Percentiles rank a stretch among this genome's conserved stretches.
These are phyloP conservation scores for Nymphaea thermarum DNA, from an alignment of 164 flowering plant genomes.

Conservation along the genomic window DNA sequence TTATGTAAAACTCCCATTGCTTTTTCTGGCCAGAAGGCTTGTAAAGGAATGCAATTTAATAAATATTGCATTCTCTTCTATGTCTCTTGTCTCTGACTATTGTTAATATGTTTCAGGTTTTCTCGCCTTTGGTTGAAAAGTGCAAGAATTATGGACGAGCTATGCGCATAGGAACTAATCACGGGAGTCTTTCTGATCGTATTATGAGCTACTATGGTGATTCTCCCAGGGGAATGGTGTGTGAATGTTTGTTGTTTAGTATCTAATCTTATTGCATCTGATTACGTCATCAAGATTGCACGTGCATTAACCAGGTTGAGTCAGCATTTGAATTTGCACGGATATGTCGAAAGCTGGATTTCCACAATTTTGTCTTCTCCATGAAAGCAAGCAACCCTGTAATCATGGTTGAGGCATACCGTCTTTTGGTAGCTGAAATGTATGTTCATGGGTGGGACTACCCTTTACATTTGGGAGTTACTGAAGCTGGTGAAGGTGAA, in stretches of 20 bases:
- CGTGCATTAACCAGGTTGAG: slow-evolving; percentile 61
- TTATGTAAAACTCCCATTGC: too few relatives aligned
- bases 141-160: slow-evolving; percentile 97
- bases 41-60: background rate
- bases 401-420: slow-evolving; percentile 94
- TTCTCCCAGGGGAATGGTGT: slow-evolving; percentile 98
- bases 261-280: background rate
- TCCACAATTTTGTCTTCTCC: slow-evolving; percentile 88
- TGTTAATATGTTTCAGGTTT: slow-evolving; percentile 35
- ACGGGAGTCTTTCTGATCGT: slow-evolving; percentile 98
- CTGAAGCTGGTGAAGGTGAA: slow-evolving; percentile 99
- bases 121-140: slow-evolving; percentile 90
- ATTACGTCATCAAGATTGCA: background rate
- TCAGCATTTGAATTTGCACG: slow-evolving; percentile 98
- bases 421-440: slow-evolving; percentile 94
- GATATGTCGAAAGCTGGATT: slow-evolving; percentile 87
- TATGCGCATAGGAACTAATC: slow-evolving; percentile 97
- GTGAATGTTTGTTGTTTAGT: background rate
- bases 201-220: slow-evolving; percentile 99
- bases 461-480: slow-evolving; percentile 93
- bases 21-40: background rate
- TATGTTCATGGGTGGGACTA: slow-evolving; percentile 95
- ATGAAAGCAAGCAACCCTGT: slow-evolving; percentile 99
- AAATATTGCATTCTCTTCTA: background rate
- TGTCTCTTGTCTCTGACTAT: background rate